Evolutionary conservation across 129 eudicot species (phyloP), one percentile per base, ranked within the genome.

Genomic region (Calendula officinalis): DNA sequence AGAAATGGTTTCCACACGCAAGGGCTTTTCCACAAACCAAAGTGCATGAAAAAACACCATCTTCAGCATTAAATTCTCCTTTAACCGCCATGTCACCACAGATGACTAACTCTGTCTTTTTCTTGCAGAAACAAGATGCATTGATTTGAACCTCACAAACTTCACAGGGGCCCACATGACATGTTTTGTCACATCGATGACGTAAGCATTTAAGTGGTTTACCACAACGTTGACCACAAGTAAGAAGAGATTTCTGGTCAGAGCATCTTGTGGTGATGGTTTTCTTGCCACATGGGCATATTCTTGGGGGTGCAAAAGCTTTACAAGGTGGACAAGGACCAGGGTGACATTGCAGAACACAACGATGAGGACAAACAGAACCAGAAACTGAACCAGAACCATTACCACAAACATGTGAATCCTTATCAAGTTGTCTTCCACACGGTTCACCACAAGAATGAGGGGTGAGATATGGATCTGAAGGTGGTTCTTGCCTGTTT

Each of bases 371-470:
- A 58, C 98, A 92, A 7, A 77, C 64, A 81, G 83, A 83, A 52
- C 81, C 98, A 27, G 33, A 49, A 17, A 45, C 71, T 11, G 42
- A 22, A 73, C 64, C 80, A 38, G 70, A 42, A 33, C 77, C 82
- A 0, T 66, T 33, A 70, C 66, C 82, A 32, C 63, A 50, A 22
- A 75, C 76, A 2, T 75, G 80, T 63, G 69, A 34, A 44, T 79
- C 95, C 72, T 82, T 85, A 62, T 88, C 96, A 12, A 92, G 81
- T 43, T 80, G 87, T 76, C 87, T 92, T 36, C 98, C 95, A 71
- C 98, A 92, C 50, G 95, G 85, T 67, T 92, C 98, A 9, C 98
- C 98, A 69, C 98, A 92, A 33, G 98, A 92, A 76, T 92, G 96
- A 8, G 98, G 98, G 2, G 95, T 92, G 74, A 92, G 70, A 67